phyloP scores from a whole-genome alignment of 257 asterid species.

The Nicotiana undulata region DNA sequence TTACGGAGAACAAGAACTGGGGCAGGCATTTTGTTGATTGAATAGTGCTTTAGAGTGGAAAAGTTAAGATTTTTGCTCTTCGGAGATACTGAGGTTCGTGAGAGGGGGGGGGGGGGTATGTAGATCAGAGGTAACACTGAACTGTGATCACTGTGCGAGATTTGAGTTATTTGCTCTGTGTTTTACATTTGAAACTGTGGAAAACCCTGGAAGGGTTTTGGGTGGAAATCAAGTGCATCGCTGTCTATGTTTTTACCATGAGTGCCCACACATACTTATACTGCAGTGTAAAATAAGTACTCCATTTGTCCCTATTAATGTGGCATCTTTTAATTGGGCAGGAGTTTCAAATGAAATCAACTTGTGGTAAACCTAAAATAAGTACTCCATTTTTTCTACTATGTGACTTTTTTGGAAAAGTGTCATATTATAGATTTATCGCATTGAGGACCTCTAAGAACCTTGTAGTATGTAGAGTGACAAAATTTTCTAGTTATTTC shows the following conservation, averaged over 20 bases:
- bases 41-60: not conserved
- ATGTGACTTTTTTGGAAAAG: too few relatives aligned
- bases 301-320: too few relatives aligned
- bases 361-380: too few relatives aligned
- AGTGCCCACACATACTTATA: not conserved
- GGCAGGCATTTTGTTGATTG: slow-evolving; percentile 42
- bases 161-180: not conserved
- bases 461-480: too few relatives aligned
- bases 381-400: too few relatives aligned
- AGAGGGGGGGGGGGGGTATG: not conserved
- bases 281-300: too few relatives aligned
- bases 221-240: not conserved
- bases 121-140: slow-evolving; percentile 7
- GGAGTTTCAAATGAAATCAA: too few relatives aligned
- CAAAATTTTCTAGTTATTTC: too few relatives aligned
- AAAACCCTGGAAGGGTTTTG: slow-evolving; percentile 13
- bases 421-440: too few relatives aligned
- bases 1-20: slow-evolving; percentile 76
- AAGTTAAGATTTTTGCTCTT: not conserved
- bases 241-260: not conserved
- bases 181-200: not conserved
- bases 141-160: not conserved
- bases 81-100: not conserved
- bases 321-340: too few relatives aligned
- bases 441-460: too few relatives aligned